Percentiles rank a stretch among this genome's conserved stretches.
Conservation (phyloP, 2,329 filamentous ascomycete genomes). For the Lasiodiplodia sp. region DNA sequence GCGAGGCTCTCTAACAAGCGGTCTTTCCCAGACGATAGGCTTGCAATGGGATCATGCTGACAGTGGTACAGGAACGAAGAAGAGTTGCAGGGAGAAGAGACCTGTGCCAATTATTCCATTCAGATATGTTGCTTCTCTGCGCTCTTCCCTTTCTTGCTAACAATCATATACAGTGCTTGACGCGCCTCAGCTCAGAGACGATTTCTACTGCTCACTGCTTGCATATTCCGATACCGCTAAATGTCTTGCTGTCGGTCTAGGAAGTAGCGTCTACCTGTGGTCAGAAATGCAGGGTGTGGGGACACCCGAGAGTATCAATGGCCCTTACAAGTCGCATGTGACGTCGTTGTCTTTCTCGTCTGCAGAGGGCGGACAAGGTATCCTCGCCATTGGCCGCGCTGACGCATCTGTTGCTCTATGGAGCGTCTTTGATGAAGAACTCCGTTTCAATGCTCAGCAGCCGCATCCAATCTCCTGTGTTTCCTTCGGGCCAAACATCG, state of each 20-base stretch:
- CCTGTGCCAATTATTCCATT: constrained; percentile 76
- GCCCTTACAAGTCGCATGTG: constrained; percentile 64
- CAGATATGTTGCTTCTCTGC: constrained; percentile 63
- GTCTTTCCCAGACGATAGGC: neutral
- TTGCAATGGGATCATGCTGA: constrained; percentile 31
- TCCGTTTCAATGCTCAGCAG: constrained; percentile 78
- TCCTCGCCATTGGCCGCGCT: constrained; percentile 84
- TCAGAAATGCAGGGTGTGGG: constrained; percentile 76
- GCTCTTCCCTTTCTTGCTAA: constrained; percentile 39
- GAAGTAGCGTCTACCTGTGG: constrained; percentile 84
- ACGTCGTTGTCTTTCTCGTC: constrained; percentile 94
- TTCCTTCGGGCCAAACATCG: constrained; percentile 74
- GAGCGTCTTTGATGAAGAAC: constrained; percentile 73
- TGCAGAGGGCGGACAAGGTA: constrained; percentile 72
- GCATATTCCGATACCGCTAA: constrained; percentile 80
- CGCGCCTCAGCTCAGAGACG: constrained; percentile 86
- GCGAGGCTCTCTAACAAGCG: constrained; percentile 41
- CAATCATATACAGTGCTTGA: constrained; percentile 73
- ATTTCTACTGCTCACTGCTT: constrained; percentile 93
- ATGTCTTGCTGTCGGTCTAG: constrained; percentile 83
- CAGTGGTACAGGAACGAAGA: constrained; percentile 36
- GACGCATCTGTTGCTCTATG: constrained; percentile 79
- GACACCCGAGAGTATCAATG: constrained; percentile 61
- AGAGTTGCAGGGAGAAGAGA: constrained; percentile 39
- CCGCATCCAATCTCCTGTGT: constrained; percentile 78